Base-by-base conservation (phyloP, 139 green algal genomes). In the Asterochloris erici region DNA sequence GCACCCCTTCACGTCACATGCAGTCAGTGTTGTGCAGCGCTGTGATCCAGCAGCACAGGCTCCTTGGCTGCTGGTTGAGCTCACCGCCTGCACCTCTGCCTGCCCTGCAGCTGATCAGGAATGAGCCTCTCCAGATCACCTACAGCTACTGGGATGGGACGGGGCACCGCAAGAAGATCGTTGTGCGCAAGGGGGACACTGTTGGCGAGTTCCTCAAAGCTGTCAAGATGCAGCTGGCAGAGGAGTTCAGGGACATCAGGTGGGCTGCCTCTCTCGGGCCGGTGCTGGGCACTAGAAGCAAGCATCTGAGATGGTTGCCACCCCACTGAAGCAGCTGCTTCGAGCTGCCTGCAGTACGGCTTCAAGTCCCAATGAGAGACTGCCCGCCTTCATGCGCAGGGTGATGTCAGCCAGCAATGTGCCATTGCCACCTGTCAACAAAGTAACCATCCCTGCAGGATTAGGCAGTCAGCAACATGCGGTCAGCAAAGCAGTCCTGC, bases 81-180 rank as follows among this genome's bases (percentile, higher is more conserved):
- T n/a, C n/a, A n/a, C n/a, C n/a, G n/a, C n/a, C n/a, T n/a, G n/a
- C n/a, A n/a, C 16, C 19, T 71, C 19, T 81, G 29, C 62, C 77
- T 74, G 77, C 76, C 68, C 87, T 94, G 88, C 91, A 95, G 77
- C 75, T 84, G n/a, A 78, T 96, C 47, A 97, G 95, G 83, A 86
- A 88, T 11, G 94, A 98, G 89, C 90, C 89, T 14, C 87, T 99
- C 79, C 87, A 94, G 26, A 95, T 99, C 71, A 95, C 93, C 0
- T 99, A 98, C 94, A 94, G 85, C 28, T 99, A 98, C 89, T 99
- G 95, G 93, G 96, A 99, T 83, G 97, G 97, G 14, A 89, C 88
- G 0, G 96, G 96, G 0, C 96, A 99, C 79, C 84, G 94, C 61
- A 85, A 88, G 29, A 87, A 81, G 54, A 28, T 89, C 1, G 85